Evolutionary conservation across 768 basidiomycete species (phyloP), one percentile per base, ranked within the genome.

Genomic region (Russula ochroleuca): DNA sequence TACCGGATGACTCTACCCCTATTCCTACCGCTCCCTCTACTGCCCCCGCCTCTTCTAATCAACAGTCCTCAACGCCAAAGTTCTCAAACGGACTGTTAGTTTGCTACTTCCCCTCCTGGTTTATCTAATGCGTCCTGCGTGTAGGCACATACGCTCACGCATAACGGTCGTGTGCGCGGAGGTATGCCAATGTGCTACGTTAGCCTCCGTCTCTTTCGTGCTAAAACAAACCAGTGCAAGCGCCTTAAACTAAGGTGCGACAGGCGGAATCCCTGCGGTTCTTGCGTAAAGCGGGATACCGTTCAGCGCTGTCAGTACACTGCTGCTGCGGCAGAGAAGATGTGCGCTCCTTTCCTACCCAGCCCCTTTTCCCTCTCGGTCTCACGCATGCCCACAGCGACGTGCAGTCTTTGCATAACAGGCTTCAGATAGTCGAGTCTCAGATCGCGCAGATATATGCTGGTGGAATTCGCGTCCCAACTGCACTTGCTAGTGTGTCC

Each of bases 181-280:
- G 84, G 88, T 88, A 38, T 37, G 80, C 69, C 56, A 17, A 2
- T 57, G 38, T 51, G 7, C 50, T 53, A 59, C 19, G 23, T 33
- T 45, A 4, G 28, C 14, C 41, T 25, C 56, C 37, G 17, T 59
- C 23, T 1, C 9, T 33, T 19, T 45, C 37, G n/a, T 48, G 19
- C 52, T 51, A 35, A 33, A n/a, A 59, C 31, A 57, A 62, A 47
- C 1, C 71, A 93, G 88, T 94, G 91, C 78, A 93, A 93, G 73
- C 88, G 91, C 5, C 80, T 93, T 58, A 94, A 94, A 69, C 80
- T 93, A 58, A 91, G 87, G 76, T 94, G 91, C 71, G 91, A 93
- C 75, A 78, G 91, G 43, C 82, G 86, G 23, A 83, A 80, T 3
- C 91, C 91, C 0, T 93, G 91, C 67, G 83, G 84, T 0, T 86